Conservation (phyloP, 441 rosid genomes). For the Corymbia citriodora region DNA sequence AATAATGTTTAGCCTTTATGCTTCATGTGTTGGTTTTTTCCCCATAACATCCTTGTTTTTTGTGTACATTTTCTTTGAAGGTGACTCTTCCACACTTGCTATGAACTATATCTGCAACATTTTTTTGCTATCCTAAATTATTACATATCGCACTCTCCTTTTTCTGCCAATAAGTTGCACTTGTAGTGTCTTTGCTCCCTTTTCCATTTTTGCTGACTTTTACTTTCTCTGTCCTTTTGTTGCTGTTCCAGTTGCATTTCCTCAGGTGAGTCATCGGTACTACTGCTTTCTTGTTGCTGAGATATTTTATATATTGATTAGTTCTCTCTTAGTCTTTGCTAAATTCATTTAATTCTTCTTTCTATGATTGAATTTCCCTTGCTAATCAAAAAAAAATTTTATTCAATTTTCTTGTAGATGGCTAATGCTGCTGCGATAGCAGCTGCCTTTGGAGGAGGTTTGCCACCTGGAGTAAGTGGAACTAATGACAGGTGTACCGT, state of each 20-base stretch:
- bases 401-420: conserved; percentile 45
- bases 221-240: conserved; percentile 12
- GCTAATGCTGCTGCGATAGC: conserved; percentile 89
- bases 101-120: neutral
- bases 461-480: conserved; percentile 97
- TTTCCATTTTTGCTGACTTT: conserved; percentile 8
- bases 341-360: neutral
- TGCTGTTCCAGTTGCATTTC: conserved; percentile 65
- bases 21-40: neutral
- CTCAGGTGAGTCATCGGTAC: conserved; percentile 67
- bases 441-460: conserved; percentile 93
- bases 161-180: neutral
- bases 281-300: neutral
- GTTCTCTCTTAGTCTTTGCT: neutral
- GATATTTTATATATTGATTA: neutral
- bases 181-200: neutral
- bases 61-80: neutral
- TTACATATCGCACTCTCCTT: neutral
- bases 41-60: neutral
- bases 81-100: neutral
- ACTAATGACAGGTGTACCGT: conserved; percentile 93
- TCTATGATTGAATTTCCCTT: neutral
- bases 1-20: neutral
- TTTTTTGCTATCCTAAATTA: neutral
- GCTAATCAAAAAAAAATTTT: neutral